Percentiles rank a stretch among this genome's conserved stretches.
Conservation (phyloP, 345 rosid genomes). For the Populus davidiana region DNA sequence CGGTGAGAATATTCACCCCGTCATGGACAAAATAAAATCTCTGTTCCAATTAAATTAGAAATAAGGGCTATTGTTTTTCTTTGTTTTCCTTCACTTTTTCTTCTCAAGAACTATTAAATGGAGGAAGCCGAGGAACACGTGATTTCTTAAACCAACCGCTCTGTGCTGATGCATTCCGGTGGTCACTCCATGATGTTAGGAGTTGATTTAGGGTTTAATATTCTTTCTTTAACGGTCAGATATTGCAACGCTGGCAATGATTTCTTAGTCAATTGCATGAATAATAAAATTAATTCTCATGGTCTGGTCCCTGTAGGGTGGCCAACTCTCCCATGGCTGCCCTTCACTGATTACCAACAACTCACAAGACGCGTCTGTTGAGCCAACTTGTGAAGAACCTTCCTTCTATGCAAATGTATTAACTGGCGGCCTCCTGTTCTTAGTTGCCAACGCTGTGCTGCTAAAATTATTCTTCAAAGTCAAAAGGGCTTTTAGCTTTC, state of each 20-base stretch:
- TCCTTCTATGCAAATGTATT: not conserved
- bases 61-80: not conserved
- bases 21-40: not conserved
- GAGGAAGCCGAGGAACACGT: too few species aligned
- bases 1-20: not conserved
- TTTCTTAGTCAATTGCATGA: not conserved
- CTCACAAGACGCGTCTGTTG: not conserved
- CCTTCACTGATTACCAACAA: not conserved
- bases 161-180: too few species aligned
- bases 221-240: not conserved
- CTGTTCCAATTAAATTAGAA: not conserved
- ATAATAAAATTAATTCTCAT: not conserved
- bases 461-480: not conserved
- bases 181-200: not conserved
- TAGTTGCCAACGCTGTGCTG: not conserved
- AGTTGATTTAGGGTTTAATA: too few species aligned
- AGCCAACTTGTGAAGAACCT: not conserved
- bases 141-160: too few species aligned
- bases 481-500: not conserved
- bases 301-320: not conserved
- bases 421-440: not conserved
- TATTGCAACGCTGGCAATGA: not conserved
- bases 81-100: not conserved
- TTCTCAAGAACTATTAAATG: not conserved
- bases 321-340: not conserved